A percentile compares a stretch with the other conserved stretches of the same genome.
These are phyloP conservation scores for Cymbopogon citratus DNA, from an alignment of 176 grass and related monocot genomes.

Conservation along the genomic window DNA sequence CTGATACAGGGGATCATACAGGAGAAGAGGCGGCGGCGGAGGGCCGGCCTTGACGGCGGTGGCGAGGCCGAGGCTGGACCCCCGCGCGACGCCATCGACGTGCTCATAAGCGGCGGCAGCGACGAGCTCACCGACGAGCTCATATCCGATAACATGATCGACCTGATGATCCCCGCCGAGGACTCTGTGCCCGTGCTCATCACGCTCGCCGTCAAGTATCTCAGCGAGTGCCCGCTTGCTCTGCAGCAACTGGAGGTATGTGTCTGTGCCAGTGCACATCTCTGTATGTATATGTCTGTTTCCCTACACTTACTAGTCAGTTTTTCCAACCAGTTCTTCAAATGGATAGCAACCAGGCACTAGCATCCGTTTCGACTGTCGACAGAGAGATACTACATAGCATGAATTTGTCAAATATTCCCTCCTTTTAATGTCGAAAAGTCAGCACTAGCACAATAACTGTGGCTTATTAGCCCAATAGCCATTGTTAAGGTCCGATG, in stretches of 20 bases:
- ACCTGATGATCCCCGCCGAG: slow-evolving; percentile 97
- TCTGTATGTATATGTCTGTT: background rate
- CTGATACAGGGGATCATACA: slow-evolving; percentile 78
- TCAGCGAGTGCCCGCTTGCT: slow-evolving; percentile 82
- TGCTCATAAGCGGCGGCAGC: slow-evolving; percentile 56
- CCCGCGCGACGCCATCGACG: slow-evolving; percentile 57
- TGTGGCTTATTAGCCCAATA: slow-evolving; percentile 9
- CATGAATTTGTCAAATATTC: background rate
- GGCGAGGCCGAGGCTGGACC: background rate
- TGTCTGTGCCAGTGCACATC: background rate
- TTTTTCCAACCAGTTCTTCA: background rate
- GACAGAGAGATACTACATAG: background rate
- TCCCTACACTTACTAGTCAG: background rate
- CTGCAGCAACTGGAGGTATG: slow-evolving; percentile 73
- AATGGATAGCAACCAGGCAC: background rate
- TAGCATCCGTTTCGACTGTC: background rate
- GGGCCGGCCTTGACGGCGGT: background rate
- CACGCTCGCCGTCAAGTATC: slow-evolving; percentile 91
- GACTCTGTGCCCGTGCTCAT: slow-evolving; percentile 93
- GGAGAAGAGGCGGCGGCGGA: slow-evolving; percentile 59
- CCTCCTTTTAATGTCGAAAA: background rate
- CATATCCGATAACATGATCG: slow-evolving; percentile 97
- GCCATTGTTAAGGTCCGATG: slow-evolving; percentile 2
- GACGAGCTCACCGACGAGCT: slow-evolving; percentile 76
- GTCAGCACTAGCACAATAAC: background rate